Percentiles rank a stretch among this genome's conserved stretches.
These are phyloP conservation scores for Forsythia viridissima DNA, from an alignment of 257 asterid species.

Conservation along the genomic window DNA sequence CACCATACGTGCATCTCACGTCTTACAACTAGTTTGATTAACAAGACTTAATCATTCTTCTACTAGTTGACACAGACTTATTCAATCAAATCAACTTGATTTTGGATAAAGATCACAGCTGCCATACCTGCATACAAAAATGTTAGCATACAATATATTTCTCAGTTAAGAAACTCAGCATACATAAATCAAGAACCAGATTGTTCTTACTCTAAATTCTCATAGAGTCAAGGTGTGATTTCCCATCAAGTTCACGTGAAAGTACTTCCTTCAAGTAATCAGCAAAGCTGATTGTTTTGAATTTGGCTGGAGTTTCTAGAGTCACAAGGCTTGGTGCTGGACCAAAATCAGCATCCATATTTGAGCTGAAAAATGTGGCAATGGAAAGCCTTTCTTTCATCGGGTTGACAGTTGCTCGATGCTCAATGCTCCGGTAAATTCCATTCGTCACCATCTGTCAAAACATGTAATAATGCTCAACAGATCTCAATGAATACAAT, in stretches of 20 bases:
- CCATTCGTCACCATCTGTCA: slow-evolving; percentile 51
- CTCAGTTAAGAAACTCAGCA: neutral
- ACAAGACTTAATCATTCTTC: neutral
- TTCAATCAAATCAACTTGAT: too few species aligned
- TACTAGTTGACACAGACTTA: neutral
- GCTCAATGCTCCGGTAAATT: slow-evolving; percentile 51
- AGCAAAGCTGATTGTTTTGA: slow-evolving; percentile 30
- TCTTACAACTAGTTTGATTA: neutral
- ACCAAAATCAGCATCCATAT: slow-evolving; percentile 25
- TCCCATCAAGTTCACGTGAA: slow-evolving; percentile 45
- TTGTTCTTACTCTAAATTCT: slow-evolving; percentile 27
- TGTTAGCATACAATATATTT: neutral
- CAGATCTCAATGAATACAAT: neutral
- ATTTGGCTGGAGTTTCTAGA: slow-evolving; percentile 42
- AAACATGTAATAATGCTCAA: neutral
- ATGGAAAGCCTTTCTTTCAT: slow-evolving; percentile 46
- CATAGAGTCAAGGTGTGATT: slow-evolving; percentile 44
- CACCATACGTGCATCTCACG: too few species aligned
- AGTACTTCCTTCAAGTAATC: slow-evolving; percentile 35
- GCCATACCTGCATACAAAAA: neutral
- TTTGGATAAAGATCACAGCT: neutral
- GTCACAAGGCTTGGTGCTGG: slow-evolving; percentile 47
- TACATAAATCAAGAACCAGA: neutral
- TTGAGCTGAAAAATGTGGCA: slow-evolving; percentile 39
- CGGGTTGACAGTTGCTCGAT: slow-evolving; percentile 42